phyloP scores from a whole-genome alignment of 495 filamentous ascomycete genomes.

The Annulohypoxylon moriforme region DNA sequence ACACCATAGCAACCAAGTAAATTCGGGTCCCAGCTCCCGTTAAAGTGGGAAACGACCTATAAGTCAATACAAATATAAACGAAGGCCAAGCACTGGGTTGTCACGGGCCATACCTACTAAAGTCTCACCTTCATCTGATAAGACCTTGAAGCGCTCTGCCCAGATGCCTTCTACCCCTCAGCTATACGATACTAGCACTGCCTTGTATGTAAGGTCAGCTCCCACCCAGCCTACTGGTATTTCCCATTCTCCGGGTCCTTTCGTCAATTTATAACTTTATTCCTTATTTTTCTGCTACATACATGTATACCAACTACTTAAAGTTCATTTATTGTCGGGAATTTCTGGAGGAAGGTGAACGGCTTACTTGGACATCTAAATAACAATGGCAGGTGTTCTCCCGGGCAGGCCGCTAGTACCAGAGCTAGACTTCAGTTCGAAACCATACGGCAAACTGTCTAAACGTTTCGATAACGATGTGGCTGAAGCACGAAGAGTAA shows the following conservation, averaged over 20 bases:
- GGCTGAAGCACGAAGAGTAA: neutral
- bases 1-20: neutral
- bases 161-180: neutral
- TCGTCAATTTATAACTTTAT: neutral
- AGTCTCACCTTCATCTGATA: slow-evolving; percentile 6
- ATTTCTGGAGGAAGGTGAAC: neutral
- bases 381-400: slow-evolving; percentile 5
- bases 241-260: neutral
- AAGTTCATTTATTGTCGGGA: neutral
- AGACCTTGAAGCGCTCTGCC: neutral
- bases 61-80: neutral
- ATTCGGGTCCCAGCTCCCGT: neutral
- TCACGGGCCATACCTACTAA: slow-evolving; percentile 4
- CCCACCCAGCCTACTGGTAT: neutral
- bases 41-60: slow-evolving; percentile 3
- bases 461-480: neutral
- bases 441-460: neutral
- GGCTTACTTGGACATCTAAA: neutral
- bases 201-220: neutral
- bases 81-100: slow-evolving; percentile 3
- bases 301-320: neutral
- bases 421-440: slow-evolving; percentile 5
- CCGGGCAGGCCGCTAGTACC: slow-evolving; percentile 1
- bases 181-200: neutral
- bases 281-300: neutral